Conservation (phyloP, 768 basidiomycete species). For the Leucocoprinus sp. region DNA sequence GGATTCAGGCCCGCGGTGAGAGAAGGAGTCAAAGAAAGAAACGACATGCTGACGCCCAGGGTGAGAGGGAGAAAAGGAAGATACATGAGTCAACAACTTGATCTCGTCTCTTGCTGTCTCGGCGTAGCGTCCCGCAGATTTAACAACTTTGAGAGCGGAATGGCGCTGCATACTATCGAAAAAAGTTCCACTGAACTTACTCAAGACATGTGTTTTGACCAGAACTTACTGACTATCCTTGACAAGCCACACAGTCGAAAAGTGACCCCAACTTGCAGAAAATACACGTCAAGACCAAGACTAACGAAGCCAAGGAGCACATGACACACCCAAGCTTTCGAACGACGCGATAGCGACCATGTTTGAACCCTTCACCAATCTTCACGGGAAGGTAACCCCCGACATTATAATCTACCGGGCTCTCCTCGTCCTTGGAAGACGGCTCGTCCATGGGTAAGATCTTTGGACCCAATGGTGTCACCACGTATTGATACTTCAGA, state of each 20-base stretch:
- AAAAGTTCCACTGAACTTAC: conserved; percentile 12
- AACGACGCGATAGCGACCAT: conserved; percentile 76
- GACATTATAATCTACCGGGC: conserved; percentile 74
- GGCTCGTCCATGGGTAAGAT: conserved; percentile 63
- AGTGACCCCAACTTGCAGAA: conserved; percentile 78
- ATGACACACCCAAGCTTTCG: conserved; percentile 76
- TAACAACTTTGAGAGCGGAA: conserved; percentile 91
- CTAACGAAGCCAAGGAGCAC: conserved; percentile 13
- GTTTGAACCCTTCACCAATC: conserved; percentile 77
- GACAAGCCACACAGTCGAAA: conserved; percentile 91
- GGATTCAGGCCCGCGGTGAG: conserved; percentile 62
- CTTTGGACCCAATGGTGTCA: conserved; percentile 57
- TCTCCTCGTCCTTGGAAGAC: conserved; percentile 69
- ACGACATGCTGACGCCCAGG: conserved; percentile 77
- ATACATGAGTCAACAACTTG: conserved; percentile 75
- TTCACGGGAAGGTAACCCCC: conserved; percentile 78
- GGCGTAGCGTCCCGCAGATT: conserved; percentile 90
- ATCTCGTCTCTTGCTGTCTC: conserved; percentile 98
- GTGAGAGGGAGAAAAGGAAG: conserved; percentile 63
- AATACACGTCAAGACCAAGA: conserved; percentile 13
- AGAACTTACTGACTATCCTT: conserved; percentile 62
- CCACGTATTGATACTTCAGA: conserved; percentile 70
- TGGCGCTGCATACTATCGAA: conserved; percentile 50
- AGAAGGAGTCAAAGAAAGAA: conserved; percentile 86
- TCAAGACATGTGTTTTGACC: conserved; percentile 4